These are phyloP conservation scores for Spiromastix sp. DNA, from an alignment of 2,329 filamentous ascomycete species.

Conservation along the genomic window DNA sequence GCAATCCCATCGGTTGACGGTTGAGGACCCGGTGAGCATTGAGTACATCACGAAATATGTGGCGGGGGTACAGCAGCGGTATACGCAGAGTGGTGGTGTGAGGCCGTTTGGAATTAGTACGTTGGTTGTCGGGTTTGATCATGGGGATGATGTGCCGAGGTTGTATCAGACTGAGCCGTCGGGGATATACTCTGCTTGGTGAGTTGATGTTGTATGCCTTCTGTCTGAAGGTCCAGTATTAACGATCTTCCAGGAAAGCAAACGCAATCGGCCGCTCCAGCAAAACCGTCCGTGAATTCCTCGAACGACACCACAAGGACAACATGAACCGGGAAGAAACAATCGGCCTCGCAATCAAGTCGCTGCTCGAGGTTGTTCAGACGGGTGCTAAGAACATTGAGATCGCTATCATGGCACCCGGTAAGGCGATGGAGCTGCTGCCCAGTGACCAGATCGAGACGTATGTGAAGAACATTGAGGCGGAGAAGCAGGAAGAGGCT, in stretches of 20 bases:
- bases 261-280: slow-evolving; percentile 97
- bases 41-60: slow-evolving; percentile 99
- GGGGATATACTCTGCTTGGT: slow-evolving; percentile 99
- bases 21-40: slow-evolving; percentile 94
- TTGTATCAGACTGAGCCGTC: slow-evolving; percentile 99
- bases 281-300: slow-evolving; percentile 97
- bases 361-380: slow-evolving; percentile 92
- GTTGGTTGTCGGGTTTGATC: slow-evolving; percentile 96
- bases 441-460: slow-evolving; percentile 91
- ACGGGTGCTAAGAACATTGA: slow-evolving; percentile 99
- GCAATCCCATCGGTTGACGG: slow-evolving; percentile 91
- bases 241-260: slow-evolving; percentile 63
- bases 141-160: slow-evolving; percentile 75
- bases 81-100: slow-evolving; percentile 97
- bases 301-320: slow-evolving; percentile 98
- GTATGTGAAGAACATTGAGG: slow-evolving; percentile 98
- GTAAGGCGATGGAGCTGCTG: slow-evolving; percentile 84
- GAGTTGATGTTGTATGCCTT: slow-evolving; percentile 26
- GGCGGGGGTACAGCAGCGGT: slow-evolving; percentile 93
- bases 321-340: slow-evolving; percentile 94
- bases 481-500: slow-evolving; percentile 98
- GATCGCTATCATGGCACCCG: slow-evolving; percentile 95
- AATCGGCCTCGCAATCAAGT: slow-evolving; percentile 96
- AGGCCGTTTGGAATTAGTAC: slow-evolving; percentile 98
- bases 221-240: slow-evolving; percentile 7